Evolutionary conservation across 306 rosid species (phyloP), one percentile per base, ranked within the genome.

Genomic region (Sophora flavescens): DNA sequence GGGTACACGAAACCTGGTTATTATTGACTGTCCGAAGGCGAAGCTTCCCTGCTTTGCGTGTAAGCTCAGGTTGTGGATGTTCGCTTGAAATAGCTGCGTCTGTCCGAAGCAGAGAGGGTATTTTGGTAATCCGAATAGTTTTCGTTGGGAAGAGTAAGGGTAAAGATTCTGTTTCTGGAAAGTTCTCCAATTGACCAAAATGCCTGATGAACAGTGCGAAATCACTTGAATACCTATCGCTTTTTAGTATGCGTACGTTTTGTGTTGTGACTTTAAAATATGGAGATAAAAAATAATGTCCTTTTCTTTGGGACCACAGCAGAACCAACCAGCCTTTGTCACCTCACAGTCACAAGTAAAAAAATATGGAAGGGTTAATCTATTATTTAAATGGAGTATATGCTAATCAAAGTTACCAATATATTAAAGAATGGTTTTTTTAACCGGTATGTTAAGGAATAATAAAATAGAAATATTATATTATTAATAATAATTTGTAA

Each of bases 11-110:
- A 88, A 81, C 82, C 79, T 54, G 66, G 33, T n/a, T 58, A 68
- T 6, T 71, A 54, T 71, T 44, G 47, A 79, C 56, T 50, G 68
- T 38, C 56, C 56, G 32, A 42, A 42, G 60, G 58, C 54, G 86
- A 79, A 66, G 76, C 77, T 85, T 85, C 82, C 77, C 78, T 86
- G 75, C 92, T 79, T 80, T 78, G 84, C 84, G 82, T 78, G 85
- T 79, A 84, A 80, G 73, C 65, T 35, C 72, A 68, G 76, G 63
- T 36, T 51, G 63, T 47, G 52, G 79, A 68, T 39, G 36, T 82
- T 66, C 77, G 45, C 71, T 54, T 52, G n/a, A 17, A 47, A 53
- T 22, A 53, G 82, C 36, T n/a, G 44, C 61, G 44, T 28, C 47
- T 11, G 61, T 16, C 6, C 7, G 8, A 30, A 14, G 6, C 50